Base-by-base conservation (phyloP, 306 rosid genomes). In the Castanospermum australe region DNA sequence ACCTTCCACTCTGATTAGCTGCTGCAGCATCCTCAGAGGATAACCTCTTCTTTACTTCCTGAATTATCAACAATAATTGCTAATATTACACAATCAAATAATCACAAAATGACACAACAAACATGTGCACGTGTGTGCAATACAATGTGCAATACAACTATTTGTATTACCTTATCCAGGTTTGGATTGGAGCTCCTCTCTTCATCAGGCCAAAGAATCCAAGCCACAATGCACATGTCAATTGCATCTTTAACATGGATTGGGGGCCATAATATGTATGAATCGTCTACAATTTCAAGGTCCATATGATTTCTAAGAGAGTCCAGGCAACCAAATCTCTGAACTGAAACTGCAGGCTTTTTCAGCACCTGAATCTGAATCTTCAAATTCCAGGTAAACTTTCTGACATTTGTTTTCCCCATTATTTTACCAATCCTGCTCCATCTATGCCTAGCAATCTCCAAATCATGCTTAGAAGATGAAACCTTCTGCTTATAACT, bases 181-280 rank as follows among this genome's bases (percentile, higher is more conserved):
- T 92, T 92, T 20, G 94, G 97, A 84, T 80, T 84, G 71, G 96
- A 90, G 85, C 87, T 92, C 79, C 95, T 89, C 88, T 88, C 98
- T 77, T 95, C 99, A 81, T 92, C 98, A n/a, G 99, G 98, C 98
- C 99, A 95, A 64, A 95, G 94, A 87, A 95, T 83, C 99, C 99
- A 95, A 35, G 96, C 81, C 67, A 87, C 92, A 73, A 91, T 75
- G 79, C 92, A 88, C 84, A 90, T 67, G 75, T 95, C 99, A 85
- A 92, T 88, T 79, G 91, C 96, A 85, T 86, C 84, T 65, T 73
- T 80, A 65, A 90, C 77, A 60, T 63, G 78, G 64, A 91, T 80
- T 3, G 92, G 83, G 59, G 99, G 78, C 77, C 91, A 82, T 77
- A 92, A 73, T 25, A 91, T 21, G 25, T 80, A 91, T 30, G 91